Percentiles rank a stretch among this genome's conserved stretches.
phyloP scores from a whole-genome alignment of 768 basidiomycete species.

The Panus rudis region DNA sequence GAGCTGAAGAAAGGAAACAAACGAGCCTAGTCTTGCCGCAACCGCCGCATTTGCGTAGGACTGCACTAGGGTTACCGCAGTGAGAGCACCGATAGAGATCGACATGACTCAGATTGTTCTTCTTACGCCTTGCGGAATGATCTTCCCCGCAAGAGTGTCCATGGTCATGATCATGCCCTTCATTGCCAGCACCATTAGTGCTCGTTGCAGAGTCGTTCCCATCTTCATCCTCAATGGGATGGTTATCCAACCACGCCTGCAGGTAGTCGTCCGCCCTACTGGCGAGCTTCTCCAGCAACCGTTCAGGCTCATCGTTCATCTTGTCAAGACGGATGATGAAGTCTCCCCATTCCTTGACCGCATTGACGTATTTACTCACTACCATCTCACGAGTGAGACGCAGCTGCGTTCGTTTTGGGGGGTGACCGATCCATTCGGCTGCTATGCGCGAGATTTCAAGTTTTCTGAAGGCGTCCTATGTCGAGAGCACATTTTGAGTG shows the following conservation, averaged over 20 bases:
- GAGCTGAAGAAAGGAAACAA: background rate
- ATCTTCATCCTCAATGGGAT: slow-evolving; percentile 32
- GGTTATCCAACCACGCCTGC: slow-evolving; percentile 47
- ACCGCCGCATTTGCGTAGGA: slow-evolving; percentile 43
- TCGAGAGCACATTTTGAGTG: background rate
- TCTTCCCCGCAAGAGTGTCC: slow-evolving; percentile 39
- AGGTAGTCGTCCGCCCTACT: slow-evolving; percentile 50
- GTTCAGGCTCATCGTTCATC: slow-evolving; percentile 22
- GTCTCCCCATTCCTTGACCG: slow-evolving; percentile 39
- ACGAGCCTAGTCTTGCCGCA: slow-evolving; percentile 35
- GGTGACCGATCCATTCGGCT: slow-evolving; percentile 35
- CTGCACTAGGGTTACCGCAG: slow-evolving; percentile 58
- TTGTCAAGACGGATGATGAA: slow-evolving; percentile 34
- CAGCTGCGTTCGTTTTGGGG: slow-evolving; percentile 44
- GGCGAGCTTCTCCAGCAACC: slow-evolving; percentile 20
- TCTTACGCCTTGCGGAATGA: no score
- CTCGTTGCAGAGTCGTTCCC: no score
- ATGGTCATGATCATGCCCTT: slow-evolving; percentile 23
- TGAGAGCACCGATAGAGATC: slow-evolving; percentile 55
- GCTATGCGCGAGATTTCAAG: slow-evolving; percentile 50
- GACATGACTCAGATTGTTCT: slow-evolving; percentile 41
- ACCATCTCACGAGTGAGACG: slow-evolving; percentile 47
- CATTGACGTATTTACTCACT: slow-evolving; percentile 37
- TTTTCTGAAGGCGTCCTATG: slow-evolving; percentile 31
- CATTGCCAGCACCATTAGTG: no score